phyloP scores from a whole-genome alignment of 1,139 yeast genomes.

The Yamadazyma oceani region DNA sequence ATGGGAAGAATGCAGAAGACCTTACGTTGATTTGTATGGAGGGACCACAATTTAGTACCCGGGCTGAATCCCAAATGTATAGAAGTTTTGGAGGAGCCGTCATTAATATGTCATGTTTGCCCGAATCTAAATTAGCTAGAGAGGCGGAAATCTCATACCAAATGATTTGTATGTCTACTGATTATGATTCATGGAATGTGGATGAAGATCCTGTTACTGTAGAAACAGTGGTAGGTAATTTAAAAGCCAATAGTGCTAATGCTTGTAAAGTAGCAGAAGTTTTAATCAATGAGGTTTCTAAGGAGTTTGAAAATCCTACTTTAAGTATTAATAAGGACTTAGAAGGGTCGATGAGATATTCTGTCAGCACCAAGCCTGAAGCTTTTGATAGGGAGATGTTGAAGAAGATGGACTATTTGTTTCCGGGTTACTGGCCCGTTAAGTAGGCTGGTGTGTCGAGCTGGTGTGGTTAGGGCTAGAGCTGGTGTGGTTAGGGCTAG shows the following conservation, averaged over 20 bases:
- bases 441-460: too few species aligned
- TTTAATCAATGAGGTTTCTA: conserved; percentile 65
- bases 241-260: conserved; percentile 82
- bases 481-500: too few species aligned
- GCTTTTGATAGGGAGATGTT: conserved; percentile 74
- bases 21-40: conserved; percentile 94
- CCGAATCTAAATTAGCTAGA: conserved; percentile 94
- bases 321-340: conserved; percentile 64
- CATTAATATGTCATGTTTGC: conserved; percentile 94
- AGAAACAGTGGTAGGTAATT: conserved; percentile 89
- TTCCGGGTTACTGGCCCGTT: conserved; percentile 88
- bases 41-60: conserved; percentile 96
- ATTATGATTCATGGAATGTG: conserved; percentile 98
- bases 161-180: conserved; percentile 98
- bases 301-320: conserved; percentile 53
- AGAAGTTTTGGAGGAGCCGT: conserved; percentile 91
- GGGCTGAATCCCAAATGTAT: conserved; percentile 94
- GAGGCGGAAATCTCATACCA: conserved; percentile 97
- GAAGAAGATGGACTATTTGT: conserved; percentile 78
- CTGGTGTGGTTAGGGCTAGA: background rate
- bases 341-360: conserved; percentile 72
- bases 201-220: conserved; percentile 95
- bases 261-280: conserved; percentile 77
- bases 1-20: conserved; percentile 48
- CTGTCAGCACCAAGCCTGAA: conserved; percentile 77